Percentiles rank a stretch among this genome's conserved stretches.
These are phyloP conservation scores for Prunus mongolica DNA, from an alignment of 306 rosid genomes.

Conservation along the genomic window DNA sequence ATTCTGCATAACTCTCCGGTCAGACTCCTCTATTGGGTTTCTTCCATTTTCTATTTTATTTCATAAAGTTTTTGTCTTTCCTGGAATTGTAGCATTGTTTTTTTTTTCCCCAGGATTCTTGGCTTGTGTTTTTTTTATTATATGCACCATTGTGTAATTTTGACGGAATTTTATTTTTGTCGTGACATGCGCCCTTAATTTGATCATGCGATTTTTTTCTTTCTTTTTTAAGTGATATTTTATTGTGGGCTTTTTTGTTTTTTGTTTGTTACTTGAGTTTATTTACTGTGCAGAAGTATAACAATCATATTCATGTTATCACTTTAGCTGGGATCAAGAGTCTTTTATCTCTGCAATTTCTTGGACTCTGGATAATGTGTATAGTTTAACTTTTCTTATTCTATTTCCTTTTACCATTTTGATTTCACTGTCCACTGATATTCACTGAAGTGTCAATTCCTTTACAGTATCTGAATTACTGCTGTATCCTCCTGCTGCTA, in stretches of 20 bases:
- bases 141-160: constrained; percentile 2
- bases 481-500: neutral
- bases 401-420: neutral
- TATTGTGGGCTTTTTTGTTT: neutral
- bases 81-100: neutral
- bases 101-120: neutral
- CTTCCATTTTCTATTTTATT: neutral
- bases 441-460: neutral
- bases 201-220: neutral
- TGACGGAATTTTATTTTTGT: constrained; percentile 6
- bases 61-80: neutral
- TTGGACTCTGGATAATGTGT: constrained; percentile 2
- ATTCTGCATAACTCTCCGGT: constrained; percentile 25
- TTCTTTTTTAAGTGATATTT: neutral
- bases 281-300: neutral
- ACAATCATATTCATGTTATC: constrained; percentile 10
- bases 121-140: neutral
- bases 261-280: neutral
- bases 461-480: constrained; percentile 1
- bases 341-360: constrained; percentile 12
- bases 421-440: neutral
- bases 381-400: neutral
- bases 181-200: neutral
- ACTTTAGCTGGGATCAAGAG: constrained; percentile 5
- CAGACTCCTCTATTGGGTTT: constrained; percentile 8